phyloP scores from a whole-genome alignment of 352 stramenopile genomes.

The Pythium plurisporium region DNA sequence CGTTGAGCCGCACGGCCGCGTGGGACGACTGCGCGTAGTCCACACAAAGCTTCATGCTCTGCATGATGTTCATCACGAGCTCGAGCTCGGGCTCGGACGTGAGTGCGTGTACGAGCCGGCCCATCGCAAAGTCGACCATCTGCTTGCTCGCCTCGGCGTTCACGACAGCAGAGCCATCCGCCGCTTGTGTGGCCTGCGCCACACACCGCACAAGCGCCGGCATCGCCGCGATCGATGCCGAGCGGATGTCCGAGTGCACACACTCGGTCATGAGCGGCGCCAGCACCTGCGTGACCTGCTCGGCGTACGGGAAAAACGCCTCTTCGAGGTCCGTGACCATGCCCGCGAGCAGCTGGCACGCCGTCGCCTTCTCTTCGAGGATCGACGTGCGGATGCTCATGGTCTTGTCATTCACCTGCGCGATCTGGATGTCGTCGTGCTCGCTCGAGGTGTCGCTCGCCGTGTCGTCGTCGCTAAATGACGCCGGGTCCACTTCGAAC shows the following conservation, averaged over 20 bases:
- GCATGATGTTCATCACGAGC: conserved; percentile 81
- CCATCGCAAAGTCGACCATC: conserved; percentile 81
- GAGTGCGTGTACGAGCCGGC: conserved; percentile 67
- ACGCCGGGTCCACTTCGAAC: conserved; percentile 71
- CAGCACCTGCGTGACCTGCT: conserved; percentile 82
- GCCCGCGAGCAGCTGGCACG: conserved; percentile 69
- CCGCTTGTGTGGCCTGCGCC: conserved; percentile 29
- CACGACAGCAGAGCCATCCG: not conserved
- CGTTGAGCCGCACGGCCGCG: conserved; percentile 50
- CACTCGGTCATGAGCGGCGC: conserved; percentile 78
- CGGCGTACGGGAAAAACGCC: conserved; percentile 81
- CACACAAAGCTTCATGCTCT: conserved; percentile 78
- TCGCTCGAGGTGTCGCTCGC: conserved; percentile 32
- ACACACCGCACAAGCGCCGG: conserved; percentile 73
- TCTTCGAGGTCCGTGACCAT: conserved; percentile 80
- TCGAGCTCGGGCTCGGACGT: conserved; percentile 82
- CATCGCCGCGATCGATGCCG: conserved; percentile 78
- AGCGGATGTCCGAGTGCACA: conserved; percentile 80
- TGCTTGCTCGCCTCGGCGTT: conserved; percentile 63
- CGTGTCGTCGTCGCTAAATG: conserved; percentile 57
- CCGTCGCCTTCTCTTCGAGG: conserved; percentile 80
- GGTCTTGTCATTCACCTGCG: conserved; percentile 79
- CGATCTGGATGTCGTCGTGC: conserved; percentile 77
- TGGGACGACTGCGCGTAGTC: conserved; percentile 39
- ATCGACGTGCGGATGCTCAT: conserved; percentile 80